Evolutionary conservation across 192 early-diverging fungal species (phyloP).

Genomic region (Gamsiella multidivaricata): DNA sequence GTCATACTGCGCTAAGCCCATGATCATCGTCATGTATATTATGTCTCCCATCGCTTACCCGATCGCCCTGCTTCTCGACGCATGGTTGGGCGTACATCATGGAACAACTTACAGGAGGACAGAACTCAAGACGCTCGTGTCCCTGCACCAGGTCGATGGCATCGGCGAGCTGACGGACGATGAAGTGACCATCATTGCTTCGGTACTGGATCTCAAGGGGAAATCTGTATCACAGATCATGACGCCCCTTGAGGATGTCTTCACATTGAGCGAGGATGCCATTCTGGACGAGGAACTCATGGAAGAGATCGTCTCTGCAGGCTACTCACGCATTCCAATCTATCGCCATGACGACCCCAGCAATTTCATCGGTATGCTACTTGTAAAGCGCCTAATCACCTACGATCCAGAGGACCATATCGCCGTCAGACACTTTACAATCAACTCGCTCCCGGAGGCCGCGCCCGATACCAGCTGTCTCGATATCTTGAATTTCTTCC

Average conservation of each 20-base stretch:
- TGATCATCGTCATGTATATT: slow-evolving; percentile 72
- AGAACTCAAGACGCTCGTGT: slow-evolving; percentile 83
- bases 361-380: slow-evolving; percentile 80
- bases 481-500: slow-evolving; percentile 86
- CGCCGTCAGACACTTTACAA: slow-evolving; percentile 68
- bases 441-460: slow-evolving; percentile 64
- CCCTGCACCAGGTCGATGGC: slow-evolving; percentile 75
- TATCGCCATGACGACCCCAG: slow-evolving; percentile 64
- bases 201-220: slow-evolving; percentile 81
- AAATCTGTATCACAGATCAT: slow-evolving; percentile 75
- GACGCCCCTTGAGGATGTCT: slow-evolving; percentile 79
- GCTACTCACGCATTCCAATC: slow-evolving; percentile 84
- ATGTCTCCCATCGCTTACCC: slow-evolving; percentile 88
- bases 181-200: slow-evolving; percentile 83
- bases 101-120: slow-evolving; percentile 83
- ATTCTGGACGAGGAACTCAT: slow-evolving; percentile 68
- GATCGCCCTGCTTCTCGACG: slow-evolving; percentile 89
- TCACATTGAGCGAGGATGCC: slow-evolving; percentile 71
- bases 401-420: slow-evolving; percentile 77
- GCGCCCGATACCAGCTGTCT: slow-evolving; percentile 67
- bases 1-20: slow-evolving; percentile 82
- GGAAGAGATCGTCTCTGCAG: slow-evolving; percentile 72
- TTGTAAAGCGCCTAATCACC: slow-evolving; percentile 81
- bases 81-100: slow-evolving; percentile 84
- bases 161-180: slow-evolving; percentile 78